Conservation (phyloP, 2,329 filamentous ascomycete genomes). For the Curvularia hawaiiensis region DNA sequence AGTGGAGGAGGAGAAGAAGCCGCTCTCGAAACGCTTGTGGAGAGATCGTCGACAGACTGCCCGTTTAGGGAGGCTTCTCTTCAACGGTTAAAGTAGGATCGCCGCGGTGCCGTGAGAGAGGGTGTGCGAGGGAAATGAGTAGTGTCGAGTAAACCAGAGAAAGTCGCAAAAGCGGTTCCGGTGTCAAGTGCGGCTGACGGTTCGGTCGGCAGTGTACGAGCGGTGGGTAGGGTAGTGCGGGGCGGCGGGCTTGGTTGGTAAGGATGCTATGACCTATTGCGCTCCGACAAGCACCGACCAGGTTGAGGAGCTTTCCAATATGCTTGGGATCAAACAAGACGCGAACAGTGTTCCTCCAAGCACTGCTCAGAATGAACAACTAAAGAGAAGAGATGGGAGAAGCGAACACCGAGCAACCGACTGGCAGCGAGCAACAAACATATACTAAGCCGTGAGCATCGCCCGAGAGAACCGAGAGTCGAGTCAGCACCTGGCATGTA, state of each 20-base stretch:
- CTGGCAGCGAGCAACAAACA: background rate
- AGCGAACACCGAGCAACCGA: background rate
- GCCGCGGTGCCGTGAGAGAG: background rate
- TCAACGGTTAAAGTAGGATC: constrained; percentile 6
- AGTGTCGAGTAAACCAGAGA: constrained; percentile 8
- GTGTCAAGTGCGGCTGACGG: constrained; percentile 22
- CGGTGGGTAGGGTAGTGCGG: constrained; percentile 18
- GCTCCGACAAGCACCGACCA: constrained; percentile 12
- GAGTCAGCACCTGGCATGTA: background rate
- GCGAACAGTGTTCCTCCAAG: background rate
- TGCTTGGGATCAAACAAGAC: background rate
- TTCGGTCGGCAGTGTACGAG: constrained; percentile 12
- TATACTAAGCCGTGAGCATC: background rate
- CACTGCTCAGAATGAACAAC: background rate
- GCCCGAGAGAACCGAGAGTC: background rate
- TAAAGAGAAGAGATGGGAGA: background rate
- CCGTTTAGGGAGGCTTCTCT: constrained; percentile 7
- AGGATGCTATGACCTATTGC: constrained; percentile 7
- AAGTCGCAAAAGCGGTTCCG: constrained; percentile 8
- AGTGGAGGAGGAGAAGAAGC: constrained; percentile 3
- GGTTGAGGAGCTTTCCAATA: constrained; percentile 4
- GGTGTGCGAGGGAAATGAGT: constrained; percentile 3
- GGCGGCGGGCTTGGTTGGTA: constrained; percentile 25
- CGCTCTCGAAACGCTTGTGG: constrained; percentile 7
- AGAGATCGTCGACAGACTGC: constrained; percentile 10